Base-by-base conservation (phyloP, 2,329 filamentous ascomycete genomes). In the Didymella glomerata region DNA sequence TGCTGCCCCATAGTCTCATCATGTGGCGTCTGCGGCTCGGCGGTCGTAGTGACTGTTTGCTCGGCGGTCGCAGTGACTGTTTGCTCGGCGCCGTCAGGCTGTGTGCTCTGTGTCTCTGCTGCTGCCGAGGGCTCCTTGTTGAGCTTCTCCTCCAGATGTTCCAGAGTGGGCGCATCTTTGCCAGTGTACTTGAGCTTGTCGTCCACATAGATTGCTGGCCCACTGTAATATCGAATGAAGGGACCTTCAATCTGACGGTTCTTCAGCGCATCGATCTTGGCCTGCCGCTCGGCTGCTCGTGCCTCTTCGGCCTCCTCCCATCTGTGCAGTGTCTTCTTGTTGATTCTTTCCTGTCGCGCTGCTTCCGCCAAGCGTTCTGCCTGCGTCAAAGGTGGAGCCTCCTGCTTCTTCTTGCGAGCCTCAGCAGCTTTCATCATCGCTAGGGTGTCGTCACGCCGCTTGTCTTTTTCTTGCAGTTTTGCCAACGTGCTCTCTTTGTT, bases 251-350 rank as follows among this genome's bases (percentile, higher is more conserved):
- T 84, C 49, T 90, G 92, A 48, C 93, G 87, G 74, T 93, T 92
- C 70, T 96, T 91, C 67, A 98, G 82, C 14, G 94, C 95, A 38
- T 94, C 93, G 47, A 98, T 82, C 78, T 90, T 94, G 40, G 88
- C 90, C 64, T 88, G 86, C 61, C 94, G 86, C 72, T 96, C 91
- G 69, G 94, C 92, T 66, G 93, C 90, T 58, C 94, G 88, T 74
- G 90, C 88, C 78, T 92, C 93, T 79, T 99, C 95, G 7, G 92
- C 91, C 76, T 92, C 90, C 76, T 98, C 93, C 93, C 94, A 98
- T 55, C 92, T 85, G 72, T 94, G 97, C 71, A 97, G 80, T 77
- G 90, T 98, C 83, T 92, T 96, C 67, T 90, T 86, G 77, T 99
- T 97, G 69, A 89, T 84, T 77, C 90, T 90, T 78, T 98, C 95